Percentiles rank a stretch among this genome's conserved stretches.
These are phyloP conservation scores for Irpex sp. DNA, from an alignment of 1,284 basidiomycete genomes.

Conservation along the genomic window DNA sequence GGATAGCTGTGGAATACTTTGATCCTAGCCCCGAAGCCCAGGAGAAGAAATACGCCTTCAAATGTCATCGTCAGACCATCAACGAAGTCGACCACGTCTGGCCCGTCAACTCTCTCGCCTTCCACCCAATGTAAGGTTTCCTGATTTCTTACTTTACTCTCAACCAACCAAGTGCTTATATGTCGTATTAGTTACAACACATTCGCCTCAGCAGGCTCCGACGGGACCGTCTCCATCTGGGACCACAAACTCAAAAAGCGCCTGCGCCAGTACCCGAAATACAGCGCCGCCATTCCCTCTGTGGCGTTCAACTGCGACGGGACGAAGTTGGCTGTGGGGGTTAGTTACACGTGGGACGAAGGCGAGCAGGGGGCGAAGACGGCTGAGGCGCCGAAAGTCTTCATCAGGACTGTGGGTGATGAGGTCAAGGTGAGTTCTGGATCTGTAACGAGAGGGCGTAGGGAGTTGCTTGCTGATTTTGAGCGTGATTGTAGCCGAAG, in stretches of 20 bases:
- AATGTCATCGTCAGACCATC: slow-evolving; percentile 90
- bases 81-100: slow-evolving; percentile 97
- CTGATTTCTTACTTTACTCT: too few relatives aligned
- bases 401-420: slow-evolving; percentile 35
- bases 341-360: slow-evolving; percentile 86
- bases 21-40: slow-evolving; percentile 77
- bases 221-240: slow-evolving; percentile 92
- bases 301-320: slow-evolving; percentile 85
- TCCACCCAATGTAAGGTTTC: slow-evolving; percentile 72
- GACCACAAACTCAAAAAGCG: slow-evolving; percentile 97
- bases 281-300: slow-evolving; percentile 66
- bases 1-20: slow-evolving; percentile 97
- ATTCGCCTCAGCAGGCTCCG: slow-evolving; percentile 92
- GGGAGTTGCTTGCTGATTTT: background rate
- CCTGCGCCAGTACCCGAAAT: slow-evolving; percentile 85
- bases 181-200: slow-evolving; percentile 67
- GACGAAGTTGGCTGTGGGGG: slow-evolving; percentile 75
- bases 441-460: background rate
- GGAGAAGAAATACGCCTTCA: slow-evolving; percentile 96
- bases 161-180: too few relatives aligned
- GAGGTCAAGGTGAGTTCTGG: slow-evolving; percentile 53
- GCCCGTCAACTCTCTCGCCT: slow-evolving; percentile 93
- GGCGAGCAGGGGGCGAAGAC: slow-evolving; percentile 66
- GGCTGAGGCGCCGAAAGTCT: slow-evolving; percentile 35
- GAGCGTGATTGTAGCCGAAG: slow-evolving; percentile 9